Evolutionary conservation across 768 basidiomycete species (phyloP), one percentile per base, ranked within the genome.

Genomic region (Boletus subcaerulescens): DNA sequence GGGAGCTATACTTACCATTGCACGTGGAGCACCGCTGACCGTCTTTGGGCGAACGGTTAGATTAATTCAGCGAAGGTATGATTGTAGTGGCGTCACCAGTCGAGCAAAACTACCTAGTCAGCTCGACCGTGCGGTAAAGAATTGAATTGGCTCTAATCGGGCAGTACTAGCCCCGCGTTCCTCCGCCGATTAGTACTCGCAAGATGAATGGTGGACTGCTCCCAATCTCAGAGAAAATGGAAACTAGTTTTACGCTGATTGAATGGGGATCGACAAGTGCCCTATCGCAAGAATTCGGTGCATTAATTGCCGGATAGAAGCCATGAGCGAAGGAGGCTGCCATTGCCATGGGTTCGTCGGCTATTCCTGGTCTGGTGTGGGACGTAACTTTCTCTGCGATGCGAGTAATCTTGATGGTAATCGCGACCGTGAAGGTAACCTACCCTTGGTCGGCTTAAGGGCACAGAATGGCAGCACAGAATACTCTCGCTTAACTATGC

Each of bases 391-490:
- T 50, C 50, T 40, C 33, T 39, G 49, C 5, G 18, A 17, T 44
- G 13, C 39, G 45, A 50, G 51, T 44, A 35, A 39, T 26, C 40
- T 49, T 35, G 59, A 29, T 48, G 50, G 53, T 55, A 55, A 59
- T 46, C 22, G 22, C 22, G 22, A 24, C 22, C 22, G 3, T 22
- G 22, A 22, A 22, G 39, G 20, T 38, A 29, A 48, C 32, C 32
- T 13, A 50, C 39, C 38, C 7, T 41, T 29, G 42, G 38, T 48
- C 48, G 24, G 41, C 14, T 22, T 20, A 17, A 38, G 12, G 36
- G 44, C 22, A 29, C 17, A 14, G 35, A 38, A 48, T 18, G 32
- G 26, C 18, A 35, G 29, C 17, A 15, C 26, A 44, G 26, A 22
- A 24, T 14, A 3, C 24, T 15, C 20, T 40, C 22, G 32, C 45